Evolutionary conservation across 176 grass and related monocot genomes (phyloP).

Genomic region (Zea luxurians): DNA sequence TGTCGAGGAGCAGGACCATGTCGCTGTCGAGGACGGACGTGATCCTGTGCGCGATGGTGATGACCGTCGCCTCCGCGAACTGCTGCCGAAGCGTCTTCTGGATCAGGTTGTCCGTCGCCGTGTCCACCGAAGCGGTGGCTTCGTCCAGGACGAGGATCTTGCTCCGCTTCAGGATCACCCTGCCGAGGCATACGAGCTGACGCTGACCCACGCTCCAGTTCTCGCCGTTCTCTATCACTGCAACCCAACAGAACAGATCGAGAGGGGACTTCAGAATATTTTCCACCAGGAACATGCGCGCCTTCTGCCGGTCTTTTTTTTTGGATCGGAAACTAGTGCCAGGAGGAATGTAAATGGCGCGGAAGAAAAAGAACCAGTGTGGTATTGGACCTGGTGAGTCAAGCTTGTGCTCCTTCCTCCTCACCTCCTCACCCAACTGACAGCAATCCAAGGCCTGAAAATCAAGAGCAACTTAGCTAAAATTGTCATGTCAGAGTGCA

Average conservation of each 20-base stretch:
- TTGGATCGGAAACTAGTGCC: background rate
- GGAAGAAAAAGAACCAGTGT: background rate
- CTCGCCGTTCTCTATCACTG: conserved; percentile 93
- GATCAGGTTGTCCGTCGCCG: conserved; percentile 73
- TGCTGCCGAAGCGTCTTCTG: conserved; percentile 74
- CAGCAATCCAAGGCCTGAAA: conserved; percentile 74
- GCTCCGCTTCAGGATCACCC: conserved; percentile 77
- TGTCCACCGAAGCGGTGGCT: conserved; percentile 76
- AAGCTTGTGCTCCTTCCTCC: conserved; percentile 72
- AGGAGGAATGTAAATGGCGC: background rate
- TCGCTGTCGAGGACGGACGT: conserved; percentile 81
- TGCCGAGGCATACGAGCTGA: conserved; percentile 67
- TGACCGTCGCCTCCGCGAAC: conserved; percentile 65
- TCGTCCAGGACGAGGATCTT: conserved; percentile 79
- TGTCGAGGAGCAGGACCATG: conserved; percentile 73
- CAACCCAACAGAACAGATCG: conserved; percentile 23
- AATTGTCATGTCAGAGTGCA: background rate
- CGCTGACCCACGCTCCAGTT: conserved; percentile 93
- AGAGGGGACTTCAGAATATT: conserved; percentile 9
- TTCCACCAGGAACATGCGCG: background rate
- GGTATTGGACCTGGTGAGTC: conserved; percentile 58
- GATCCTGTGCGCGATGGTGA: conserved; percentile 72
- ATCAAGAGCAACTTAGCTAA: background rate
- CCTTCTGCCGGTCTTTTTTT: background rate
- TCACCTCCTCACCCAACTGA: conserved; percentile 72